Percentiles rank a stretch among this genome's conserved stretches.
phyloP scores from a whole-genome alignment of 2,329 filamentous ascomycete genomes.

The Fusarium austroafricanum region DNA sequence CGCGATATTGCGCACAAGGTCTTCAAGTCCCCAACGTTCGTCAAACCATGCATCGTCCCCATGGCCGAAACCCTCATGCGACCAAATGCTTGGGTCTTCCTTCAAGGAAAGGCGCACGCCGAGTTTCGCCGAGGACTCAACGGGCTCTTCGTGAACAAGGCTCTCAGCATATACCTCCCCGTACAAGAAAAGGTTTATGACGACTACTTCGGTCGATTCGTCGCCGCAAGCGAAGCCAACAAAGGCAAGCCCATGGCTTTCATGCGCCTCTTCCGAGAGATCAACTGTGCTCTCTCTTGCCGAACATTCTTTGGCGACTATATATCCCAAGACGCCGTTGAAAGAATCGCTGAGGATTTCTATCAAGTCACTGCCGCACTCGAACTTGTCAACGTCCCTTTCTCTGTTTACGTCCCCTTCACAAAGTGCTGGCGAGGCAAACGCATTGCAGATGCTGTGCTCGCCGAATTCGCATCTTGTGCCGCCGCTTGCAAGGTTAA shows the following conservation, averaged over 20 bases:
- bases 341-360: constrained; percentile 82
- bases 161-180: constrained; percentile 77
- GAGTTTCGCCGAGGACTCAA: constrained; percentile 83
- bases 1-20: constrained; percentile 84
- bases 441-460: constrained; percentile 77
- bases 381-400: constrained; percentile 82
- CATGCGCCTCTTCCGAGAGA: constrained; percentile 79
- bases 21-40: constrained; percentile 80
- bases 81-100: constrained; percentile 80
- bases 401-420: constrained; percentile 76
- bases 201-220: constrained; percentile 76
- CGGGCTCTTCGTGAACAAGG: constrained; percentile 78
- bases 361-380: constrained; percentile 82
- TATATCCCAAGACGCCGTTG: constrained; percentile 76
- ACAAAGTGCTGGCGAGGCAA: constrained; percentile 83
- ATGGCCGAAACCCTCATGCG: constrained; percentile 76
- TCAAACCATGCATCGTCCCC: constrained; percentile 83
- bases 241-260: constrained; percentile 70
- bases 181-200: constrained; percentile 78
- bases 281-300: constrained; percentile 82
- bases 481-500: constrained; percentile 77
- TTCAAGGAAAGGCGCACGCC: constrained; percentile 80
- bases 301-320: constrained; percentile 85
- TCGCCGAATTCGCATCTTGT: constrained; percentile 76
- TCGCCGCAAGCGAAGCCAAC: constrained; percentile 66